phyloP scores from a whole-genome alignment of 257 asterid genomes.

The Petunia axillaris region DNA sequence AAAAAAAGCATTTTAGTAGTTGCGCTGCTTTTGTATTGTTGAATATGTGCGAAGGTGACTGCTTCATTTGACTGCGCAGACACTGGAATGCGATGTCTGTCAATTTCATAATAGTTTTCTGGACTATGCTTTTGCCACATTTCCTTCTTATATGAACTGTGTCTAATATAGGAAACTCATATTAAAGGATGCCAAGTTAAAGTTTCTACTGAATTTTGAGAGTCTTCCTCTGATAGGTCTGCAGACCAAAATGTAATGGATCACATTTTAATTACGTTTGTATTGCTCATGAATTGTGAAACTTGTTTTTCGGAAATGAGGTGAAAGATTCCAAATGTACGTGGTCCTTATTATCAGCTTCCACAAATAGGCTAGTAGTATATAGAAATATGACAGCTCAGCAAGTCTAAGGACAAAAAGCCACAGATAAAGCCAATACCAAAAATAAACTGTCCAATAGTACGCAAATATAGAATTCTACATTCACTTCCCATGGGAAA shows the following conservation, averaged over 20 bases:
- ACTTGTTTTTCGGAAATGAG: neutral
- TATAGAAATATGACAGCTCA: neutral
- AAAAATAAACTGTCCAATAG: neutral
- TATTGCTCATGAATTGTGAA: neutral
- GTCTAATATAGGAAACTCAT: neutral
- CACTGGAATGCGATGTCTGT: neutral
- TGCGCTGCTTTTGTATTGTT: neutral
- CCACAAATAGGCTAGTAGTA: neutral
- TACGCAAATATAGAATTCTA: neutral
- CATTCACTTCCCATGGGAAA: neutral
- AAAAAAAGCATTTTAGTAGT: neutral
- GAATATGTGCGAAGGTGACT: neutral
- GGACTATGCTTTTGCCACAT: neutral
- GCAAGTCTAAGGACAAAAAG: neutral
- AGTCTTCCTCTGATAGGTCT: neutral
- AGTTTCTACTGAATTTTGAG: slow-evolving; percentile 1
- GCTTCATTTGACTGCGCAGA: neutral
- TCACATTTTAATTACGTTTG: neutral
- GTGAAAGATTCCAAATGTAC: neutral
- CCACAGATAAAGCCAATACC: neutral
- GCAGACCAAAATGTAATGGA: neutral
- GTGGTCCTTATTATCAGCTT: neutral
- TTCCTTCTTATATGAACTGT: slow-evolving; percentile 9
- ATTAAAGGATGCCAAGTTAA: neutral
- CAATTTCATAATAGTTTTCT: too few relatives aligned